Evolutionary conservation across 2,329 filamentous ascomycete genomes (phyloP), one percentile per base, ranked within the genome.

Genomic region (Aspergillus unguis): DNA sequence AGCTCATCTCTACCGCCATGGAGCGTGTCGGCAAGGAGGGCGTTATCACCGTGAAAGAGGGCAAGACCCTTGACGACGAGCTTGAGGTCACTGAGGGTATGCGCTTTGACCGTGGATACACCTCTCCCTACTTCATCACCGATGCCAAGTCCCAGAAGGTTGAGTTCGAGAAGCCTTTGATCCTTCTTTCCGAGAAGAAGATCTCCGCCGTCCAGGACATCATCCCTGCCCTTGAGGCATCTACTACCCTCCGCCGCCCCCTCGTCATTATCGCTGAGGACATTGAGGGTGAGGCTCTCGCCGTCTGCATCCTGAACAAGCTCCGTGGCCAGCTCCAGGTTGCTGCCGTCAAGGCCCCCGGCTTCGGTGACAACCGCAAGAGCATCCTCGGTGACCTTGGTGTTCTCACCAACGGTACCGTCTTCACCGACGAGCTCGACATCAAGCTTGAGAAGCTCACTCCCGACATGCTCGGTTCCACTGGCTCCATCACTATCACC

Each of bases 1-100:
- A 90, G 78, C 85, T 99, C 71, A 94, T 99, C 74, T 92, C 94
- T 71, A 96, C 86, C 72, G 94, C 94, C 65, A 99, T 99, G 94
- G 94, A 99, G 84, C 96, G 95, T 84, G 94, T 99, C 60, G 94
- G 94, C 77, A 99, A 99, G 85, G 94, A 99, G 81, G 94, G 94
- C 82, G 94, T 99, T 70, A 99, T 99, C 75, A 99, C 94, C 54
- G 92, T 97, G 71, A 99, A 99, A 87, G 94, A 99, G 83, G 94
- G 94, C 73, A 99, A 97, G 88, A 97, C 94, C 56, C 87, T 95
- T 71, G 85, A 89, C 68, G 94, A 99, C 66, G 94, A 99, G 85
- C 87, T 99, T 52, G 94, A 99, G 80, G 86, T 99, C 58, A 99
- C 94, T 55, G 94, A 99, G 86, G 94, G 94, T 74, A 99, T 99